A percentile compares a stretch with the other conserved stretches of the same genome.
Conservation (phyloP, 768 basidiomycete species). For the Scleroderma citrinum region DNA sequence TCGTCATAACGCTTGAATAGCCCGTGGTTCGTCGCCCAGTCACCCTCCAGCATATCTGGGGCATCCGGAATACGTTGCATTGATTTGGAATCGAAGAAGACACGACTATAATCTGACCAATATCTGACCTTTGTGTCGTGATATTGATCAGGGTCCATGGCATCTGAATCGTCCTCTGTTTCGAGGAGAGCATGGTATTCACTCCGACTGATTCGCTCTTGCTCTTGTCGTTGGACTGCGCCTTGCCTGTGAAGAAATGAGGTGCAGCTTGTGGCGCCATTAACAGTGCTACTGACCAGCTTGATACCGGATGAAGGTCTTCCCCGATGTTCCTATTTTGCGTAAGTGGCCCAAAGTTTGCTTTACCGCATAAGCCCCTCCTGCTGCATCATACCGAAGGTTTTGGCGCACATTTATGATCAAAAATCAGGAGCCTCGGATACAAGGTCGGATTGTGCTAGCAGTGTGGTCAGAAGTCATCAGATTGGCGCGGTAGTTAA, state of each 20-base stretch:
- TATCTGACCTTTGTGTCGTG: constrained; percentile 31
- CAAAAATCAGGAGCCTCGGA: constrained; percentile 63
- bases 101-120: constrained; percentile 49
- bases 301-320: constrained; percentile 10
- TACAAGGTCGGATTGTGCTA: constrained; percentile 39
- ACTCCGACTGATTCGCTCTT: constrained; percentile 48
- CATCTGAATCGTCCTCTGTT: constrained; percentile 13
- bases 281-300: constrained; percentile 14
- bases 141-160: constrained; percentile 7
- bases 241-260: constrained; percentile 38
- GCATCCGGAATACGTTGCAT: constrained; percentile 59
- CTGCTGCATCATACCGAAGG: background rate
- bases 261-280: background rate
- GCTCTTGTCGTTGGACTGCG: constrained; percentile 42
- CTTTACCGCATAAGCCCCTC: constrained; percentile 30
- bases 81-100: constrained; percentile 58
- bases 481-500: background rate
- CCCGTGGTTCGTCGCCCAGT: constrained; percentile 53
- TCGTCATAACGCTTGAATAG: constrained; percentile 49
- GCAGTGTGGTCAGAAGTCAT: background rate
- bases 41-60: constrained; percentile 42
- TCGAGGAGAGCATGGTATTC: constrained; percentile 46
- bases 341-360: constrained; percentile 59
- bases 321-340: constrained; percentile 33
- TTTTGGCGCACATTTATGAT: constrained; percentile 48